Conservation (phyloP, 495 filamentous ascomycete species). For the Xylaria grammica region DNA sequence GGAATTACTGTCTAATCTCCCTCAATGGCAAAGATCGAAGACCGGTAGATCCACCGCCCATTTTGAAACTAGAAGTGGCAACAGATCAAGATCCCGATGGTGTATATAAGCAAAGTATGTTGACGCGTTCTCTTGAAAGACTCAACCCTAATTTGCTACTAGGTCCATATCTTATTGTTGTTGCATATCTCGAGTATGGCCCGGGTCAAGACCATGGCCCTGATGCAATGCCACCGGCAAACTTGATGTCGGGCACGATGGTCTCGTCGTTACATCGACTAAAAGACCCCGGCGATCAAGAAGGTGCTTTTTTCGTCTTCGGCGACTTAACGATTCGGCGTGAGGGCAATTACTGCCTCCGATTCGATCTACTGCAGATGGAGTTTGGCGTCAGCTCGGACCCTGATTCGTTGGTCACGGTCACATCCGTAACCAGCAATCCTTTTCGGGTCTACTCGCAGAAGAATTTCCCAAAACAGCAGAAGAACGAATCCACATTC, state of each 20-base stretch:
- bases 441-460: constrained; percentile 75
- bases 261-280: constrained; percentile 92
- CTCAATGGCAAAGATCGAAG: constrained; percentile 70
- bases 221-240: constrained; percentile 62
- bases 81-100: constrained; percentile 73
- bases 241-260: constrained; percentile 67
- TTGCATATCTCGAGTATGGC: constrained; percentile 63
- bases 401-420: constrained; percentile 48
- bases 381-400: constrained; percentile 45
- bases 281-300: constrained; percentile 89
- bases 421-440: constrained; percentile 75
- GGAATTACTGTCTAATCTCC: background rate
- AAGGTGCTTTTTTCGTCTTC: constrained; percentile 98
- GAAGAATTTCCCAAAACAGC: constrained; percentile 77
- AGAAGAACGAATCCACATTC: constrained; percentile 85
- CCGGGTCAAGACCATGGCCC: constrained; percentile 55
- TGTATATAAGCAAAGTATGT: constrained; percentile 70
- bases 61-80: constrained; percentile 80
- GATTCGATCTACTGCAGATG: constrained; percentile 89
- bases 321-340: constrained; percentile 86
- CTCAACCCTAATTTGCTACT: constrained; percentile 33
- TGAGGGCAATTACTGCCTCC: constrained; percentile 77
- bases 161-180: constrained; percentile 89
- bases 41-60: constrained; percentile 92
- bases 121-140: constrained; percentile 28